Evolutionary conservation across 495 filamentous ascomycete species (phyloP).

Genomic region (Margaritispora aquatica): DNA sequence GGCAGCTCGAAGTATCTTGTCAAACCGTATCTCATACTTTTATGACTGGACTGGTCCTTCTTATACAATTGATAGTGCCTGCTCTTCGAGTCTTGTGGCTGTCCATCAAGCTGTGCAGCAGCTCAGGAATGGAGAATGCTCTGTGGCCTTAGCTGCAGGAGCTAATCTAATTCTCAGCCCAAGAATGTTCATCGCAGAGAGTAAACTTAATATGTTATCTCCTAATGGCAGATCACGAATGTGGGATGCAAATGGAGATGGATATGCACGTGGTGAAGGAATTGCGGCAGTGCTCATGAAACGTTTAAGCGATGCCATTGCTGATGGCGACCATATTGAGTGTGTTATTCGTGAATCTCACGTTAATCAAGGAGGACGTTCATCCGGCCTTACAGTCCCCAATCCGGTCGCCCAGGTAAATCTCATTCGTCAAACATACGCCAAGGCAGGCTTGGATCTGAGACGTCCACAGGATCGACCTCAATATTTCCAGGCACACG

Average conservation of each 20-base stretch:
- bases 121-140: slow-evolving; percentile 52
- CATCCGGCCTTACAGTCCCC: slow-evolving; percentile 54
- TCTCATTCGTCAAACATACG: slow-evolving; percentile 48
- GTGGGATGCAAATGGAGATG: slow-evolving; percentile 56
- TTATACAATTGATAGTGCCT: slow-evolving; percentile 82
- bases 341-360: slow-evolving; percentile 54
- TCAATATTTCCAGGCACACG: slow-evolving; percentile 22
- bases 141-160: slow-evolving; percentile 28
- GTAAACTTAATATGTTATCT: slow-evolving; percentile 30
- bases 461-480: not conserved
- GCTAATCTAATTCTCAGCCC: slow-evolving; percentile 16
- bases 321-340: slow-evolving; percentile 51
- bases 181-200: slow-evolving; percentile 23
- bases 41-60: slow-evolving; percentile 51
- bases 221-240: slow-evolving; percentile 43
- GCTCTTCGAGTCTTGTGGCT: slow-evolving; percentile 65
- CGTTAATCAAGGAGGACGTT: slow-evolving; percentile 57
- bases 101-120: slow-evolving; percentile 74
- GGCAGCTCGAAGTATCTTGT: slow-evolving; percentile 46
- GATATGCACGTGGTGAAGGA: slow-evolving; percentile 62
- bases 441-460: slow-evolving; percentile 29
- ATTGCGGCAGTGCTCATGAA: slow-evolving; percentile 55
- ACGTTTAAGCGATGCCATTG: slow-evolving; percentile 46
- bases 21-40: slow-evolving; percentile 58
- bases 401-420: slow-evolving; percentile 49